phyloP scores from a whole-genome alignment of 169 alveolate genomes.

The Cryptosporidium sp. region DNA sequence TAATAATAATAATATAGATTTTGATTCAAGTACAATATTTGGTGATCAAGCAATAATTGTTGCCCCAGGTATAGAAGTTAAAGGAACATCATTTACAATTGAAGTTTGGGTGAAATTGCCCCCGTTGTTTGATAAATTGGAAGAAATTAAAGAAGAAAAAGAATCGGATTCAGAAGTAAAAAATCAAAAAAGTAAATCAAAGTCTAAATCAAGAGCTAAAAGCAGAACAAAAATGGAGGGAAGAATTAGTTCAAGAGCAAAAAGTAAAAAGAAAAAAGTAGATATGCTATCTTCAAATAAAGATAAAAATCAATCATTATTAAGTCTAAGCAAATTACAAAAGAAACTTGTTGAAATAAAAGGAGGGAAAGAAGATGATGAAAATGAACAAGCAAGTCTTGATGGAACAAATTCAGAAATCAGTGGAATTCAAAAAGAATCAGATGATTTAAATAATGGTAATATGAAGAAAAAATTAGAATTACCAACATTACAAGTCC shows the following conservation, averaged over 20 bases:
- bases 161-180: conserved; percentile 32
- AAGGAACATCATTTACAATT: conserved; percentile 59
- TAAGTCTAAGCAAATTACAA: conserved; percentile 32
- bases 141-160: conserved; percentile 3
- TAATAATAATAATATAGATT: conserved; percentile 1
- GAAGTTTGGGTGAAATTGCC: conserved; percentile 75
- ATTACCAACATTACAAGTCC: conserved; percentile 64
- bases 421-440: background rate
- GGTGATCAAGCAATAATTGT: conserved; percentile 61
- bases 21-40: background rate
- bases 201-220: conserved; percentile 12
- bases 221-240: conserved; percentile 32
- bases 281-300: conserved; percentile 11
- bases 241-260: conserved; percentile 1
- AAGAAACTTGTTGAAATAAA: conserved; percentile 46
- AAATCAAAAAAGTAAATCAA: conserved; percentile 20
- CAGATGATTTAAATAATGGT: background rate
- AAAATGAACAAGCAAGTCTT: background rate
- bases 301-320: background rate
- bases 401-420: background rate
- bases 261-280: conserved; percentile 5
- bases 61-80: conserved; percentile 57
- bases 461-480: conserved; percentile 35
- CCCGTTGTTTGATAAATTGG: conserved; percentile 8
- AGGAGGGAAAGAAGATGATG: background rate